These are phyloP conservation scores for Thalassiosira livingstoniorum DNA, from an alignment of 352 stramenopile species.

Conservation along the genomic window DNA sequence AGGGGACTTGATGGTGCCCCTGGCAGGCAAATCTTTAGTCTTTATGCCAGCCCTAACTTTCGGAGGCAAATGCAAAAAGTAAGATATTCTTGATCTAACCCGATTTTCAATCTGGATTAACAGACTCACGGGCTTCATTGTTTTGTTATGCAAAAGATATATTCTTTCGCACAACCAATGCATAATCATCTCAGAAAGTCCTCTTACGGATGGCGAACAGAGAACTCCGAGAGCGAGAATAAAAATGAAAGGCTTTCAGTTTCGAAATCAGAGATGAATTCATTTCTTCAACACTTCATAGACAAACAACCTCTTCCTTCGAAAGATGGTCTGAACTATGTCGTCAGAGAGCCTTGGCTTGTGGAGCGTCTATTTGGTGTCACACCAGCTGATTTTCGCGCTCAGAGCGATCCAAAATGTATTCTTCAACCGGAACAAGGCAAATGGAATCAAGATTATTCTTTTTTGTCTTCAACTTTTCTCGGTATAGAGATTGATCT, in stretches of 20 bases:
- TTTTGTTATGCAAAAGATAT: too few species aligned
- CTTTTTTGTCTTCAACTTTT: constrained; percentile 61
- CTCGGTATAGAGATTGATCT: constrained; percentile 66
- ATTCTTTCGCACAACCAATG: constrained; percentile 27
- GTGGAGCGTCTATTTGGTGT: constrained; percentile 41
- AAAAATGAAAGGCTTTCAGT: constrained; percentile 24
- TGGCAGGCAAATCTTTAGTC: constrained; percentile 91
- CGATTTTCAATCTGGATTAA: too few species aligned
- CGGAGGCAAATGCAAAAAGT: constrained; percentile 79
- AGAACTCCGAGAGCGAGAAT: too few species aligned
- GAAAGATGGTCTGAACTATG: constrained; percentile 37
- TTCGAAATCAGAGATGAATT: constrained; percentile 36
- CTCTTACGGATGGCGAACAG: too few species aligned
- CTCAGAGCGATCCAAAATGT: constrained; percentile 55
- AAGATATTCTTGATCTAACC: too few species aligned
- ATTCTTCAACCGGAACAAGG: constrained; percentile 53
- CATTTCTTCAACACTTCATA: constrained; percentile 54
- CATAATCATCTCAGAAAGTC: constrained; percentile 16
- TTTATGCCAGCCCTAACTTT: constrained; percentile 91
- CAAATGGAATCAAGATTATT: constrained; percentile 40
- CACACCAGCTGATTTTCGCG: constrained; percentile 59
- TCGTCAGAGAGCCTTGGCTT: constrained; percentile 48
- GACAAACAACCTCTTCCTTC: constrained; percentile 36
- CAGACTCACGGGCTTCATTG: too few species aligned
- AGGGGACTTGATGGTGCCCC: constrained; percentile 88